Percentiles rank a stretch among this genome's conserved stretches.
Conservation (phyloP, 768 basidiomycete genomes). For the Strobilomyces echinocephalus region DNA sequence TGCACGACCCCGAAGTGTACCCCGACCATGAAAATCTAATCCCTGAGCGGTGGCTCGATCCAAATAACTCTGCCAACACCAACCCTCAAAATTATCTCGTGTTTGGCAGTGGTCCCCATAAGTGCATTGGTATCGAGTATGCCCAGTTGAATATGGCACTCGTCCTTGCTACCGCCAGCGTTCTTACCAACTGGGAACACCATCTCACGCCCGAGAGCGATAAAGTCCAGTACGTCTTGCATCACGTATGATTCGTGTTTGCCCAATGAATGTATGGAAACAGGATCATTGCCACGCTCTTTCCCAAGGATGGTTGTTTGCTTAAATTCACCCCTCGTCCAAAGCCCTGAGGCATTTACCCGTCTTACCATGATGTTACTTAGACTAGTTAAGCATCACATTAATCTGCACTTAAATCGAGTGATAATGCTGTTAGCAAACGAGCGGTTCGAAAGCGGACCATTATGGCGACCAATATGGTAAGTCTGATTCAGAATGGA, state of each 20-base stretch:
- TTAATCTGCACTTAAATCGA: constrained; percentile 11
- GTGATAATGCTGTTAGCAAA: too few relatives aligned
- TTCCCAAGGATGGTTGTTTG: constrained; percentile 89
- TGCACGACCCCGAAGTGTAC: constrained; percentile 86
- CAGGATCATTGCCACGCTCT: constrained; percentile 93
- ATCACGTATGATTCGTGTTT: background rate
- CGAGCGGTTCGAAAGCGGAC: too few relatives aligned
- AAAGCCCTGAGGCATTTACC: constrained; percentile 13
- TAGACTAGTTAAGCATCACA: constrained; percentile 11
- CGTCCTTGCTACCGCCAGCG: constrained; percentile 76
- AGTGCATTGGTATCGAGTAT: constrained; percentile 90
- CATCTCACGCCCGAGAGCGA: constrained; percentile 72
- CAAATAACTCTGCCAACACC: constrained; percentile 66
- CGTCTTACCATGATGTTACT: background rate
- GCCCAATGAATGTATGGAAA: background rate
- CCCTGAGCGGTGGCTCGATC: constrained; percentile 93
- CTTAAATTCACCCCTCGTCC: constrained; percentile 70
- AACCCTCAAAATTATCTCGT: constrained; percentile 96
- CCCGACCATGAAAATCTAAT: constrained; percentile 77
- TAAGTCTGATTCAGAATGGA: too few relatives aligned
- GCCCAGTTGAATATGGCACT: constrained; percentile 87
- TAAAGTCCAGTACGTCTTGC: constrained; percentile 67
- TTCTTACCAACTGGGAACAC: constrained; percentile 84
- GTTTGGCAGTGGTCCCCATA: constrained; percentile 90
- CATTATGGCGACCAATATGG: too few relatives aligned